Percentiles rank a stretch among this genome's conserved stretches.
phyloP scores from a whole-genome alignment of 1,284 basidiomycete genomes.

The Cryptococcus neoformans region DNA sequence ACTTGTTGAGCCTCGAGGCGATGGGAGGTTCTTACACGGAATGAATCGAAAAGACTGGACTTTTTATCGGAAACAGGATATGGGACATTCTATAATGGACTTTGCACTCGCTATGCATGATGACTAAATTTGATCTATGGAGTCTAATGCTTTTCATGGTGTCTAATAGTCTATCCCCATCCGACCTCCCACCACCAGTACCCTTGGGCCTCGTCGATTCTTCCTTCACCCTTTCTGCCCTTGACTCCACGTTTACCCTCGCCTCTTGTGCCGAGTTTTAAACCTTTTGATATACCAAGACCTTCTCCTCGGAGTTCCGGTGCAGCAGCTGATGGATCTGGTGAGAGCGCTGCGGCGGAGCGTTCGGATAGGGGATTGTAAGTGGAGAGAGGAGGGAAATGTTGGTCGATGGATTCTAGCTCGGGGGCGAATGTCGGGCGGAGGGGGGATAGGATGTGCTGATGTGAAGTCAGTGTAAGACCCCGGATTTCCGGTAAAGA shows the following conservation, averaged over 20 bases:
- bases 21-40: no score
- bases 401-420: conserved; percentile 41
- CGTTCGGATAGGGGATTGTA: conserved; percentile 27
- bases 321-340: not conserved
- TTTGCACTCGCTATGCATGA: no score
- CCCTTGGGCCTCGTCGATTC: conserved; percentile 44
- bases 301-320: conserved; percentile 28
- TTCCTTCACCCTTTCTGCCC: conserved; percentile 43
- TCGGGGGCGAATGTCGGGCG: conserved; percentile 49
- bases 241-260: conserved; percentile 35
- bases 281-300: conserved; percentile 21
- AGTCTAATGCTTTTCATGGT: not conserved
- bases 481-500: not conserved
- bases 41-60: no score
- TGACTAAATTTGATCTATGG: no score
- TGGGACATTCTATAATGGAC: no score
- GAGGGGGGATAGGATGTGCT: conserved; percentile 48
- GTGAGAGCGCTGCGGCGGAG: conserved; percentile 3
- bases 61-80: no score
- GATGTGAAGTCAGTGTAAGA: not conserved
- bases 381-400: conserved; percentile 36
- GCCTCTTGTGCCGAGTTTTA: conserved; percentile 37
- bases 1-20: no score
- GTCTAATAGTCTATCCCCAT: conserved; percentile 31
- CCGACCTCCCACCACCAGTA: conserved; percentile 52